phyloP scores from a whole-genome alignment of 441 rosid genomes.

The Rhodomyrtus psidioides region DNA sequence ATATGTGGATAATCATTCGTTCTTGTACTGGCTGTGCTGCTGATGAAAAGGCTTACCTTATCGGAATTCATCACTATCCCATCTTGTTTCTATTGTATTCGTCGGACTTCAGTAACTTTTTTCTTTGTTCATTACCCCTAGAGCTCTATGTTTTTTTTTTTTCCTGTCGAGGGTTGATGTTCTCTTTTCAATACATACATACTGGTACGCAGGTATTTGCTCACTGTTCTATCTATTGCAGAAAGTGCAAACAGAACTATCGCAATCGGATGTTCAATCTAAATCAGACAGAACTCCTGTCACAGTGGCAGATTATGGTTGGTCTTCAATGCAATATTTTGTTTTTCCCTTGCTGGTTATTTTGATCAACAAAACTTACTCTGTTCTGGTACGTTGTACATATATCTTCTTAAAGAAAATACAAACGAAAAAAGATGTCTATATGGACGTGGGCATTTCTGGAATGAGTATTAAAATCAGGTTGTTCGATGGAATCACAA shows the following conservation, averaged over 20 bases:
- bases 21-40: neutral
- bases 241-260: constrained; percentile 73
- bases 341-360: neutral
- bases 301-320: constrained; percentile 96
- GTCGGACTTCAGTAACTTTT: neutral
- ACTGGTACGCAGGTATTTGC: neutral
- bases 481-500: neutral
- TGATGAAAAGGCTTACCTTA: neutral
- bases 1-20: neutral
- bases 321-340: constrained; percentile 1
- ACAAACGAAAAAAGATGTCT: neutral
- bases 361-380: neutral
- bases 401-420: neutral
- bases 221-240: constrained; percentile 20
- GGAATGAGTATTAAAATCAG: neutral
- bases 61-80: neutral
- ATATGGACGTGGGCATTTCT: neutral
- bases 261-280: constrained; percentile 74
- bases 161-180: neutral
- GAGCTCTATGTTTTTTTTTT: neutral
- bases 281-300: constrained; percentile 88
- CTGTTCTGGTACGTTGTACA: neutral
- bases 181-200: neutral
- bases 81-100: neutral
- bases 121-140: neutral